A percentile compares a stretch with the other conserved stretches of the same genome.
Evolutionary conservation across 2,329 filamentous ascomycete genomes (phyloP).

Genomic region (Stachybotrys chartarum): DNA sequence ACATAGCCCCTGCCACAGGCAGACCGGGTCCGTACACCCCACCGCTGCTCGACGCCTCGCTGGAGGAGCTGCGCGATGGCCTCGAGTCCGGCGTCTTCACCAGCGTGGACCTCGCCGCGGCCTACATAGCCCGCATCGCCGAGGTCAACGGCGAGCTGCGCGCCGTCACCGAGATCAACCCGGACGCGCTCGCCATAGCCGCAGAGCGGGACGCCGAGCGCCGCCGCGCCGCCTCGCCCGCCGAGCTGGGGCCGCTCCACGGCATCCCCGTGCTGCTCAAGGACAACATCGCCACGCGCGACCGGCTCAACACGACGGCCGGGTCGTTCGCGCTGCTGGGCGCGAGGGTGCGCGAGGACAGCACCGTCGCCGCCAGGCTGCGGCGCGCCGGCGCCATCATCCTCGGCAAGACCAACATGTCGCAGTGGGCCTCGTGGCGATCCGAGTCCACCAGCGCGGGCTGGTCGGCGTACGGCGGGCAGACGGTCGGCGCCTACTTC

Average conservation of each 20-base stretch:
- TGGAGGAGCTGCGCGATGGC: not conserved
- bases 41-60: not conserved
- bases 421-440: constrained; percentile 58
- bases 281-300: constrained; percentile 54
- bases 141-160: not conserved
- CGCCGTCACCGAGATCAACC: constrained; percentile 25
- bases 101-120: not conserved
- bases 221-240: not conserved
- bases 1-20: too few species aligned
- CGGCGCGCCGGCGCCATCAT: constrained; percentile 55
- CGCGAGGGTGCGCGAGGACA: constrained; percentile 46
- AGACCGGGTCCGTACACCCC: not conserved
- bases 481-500: constrained; percentile 54
- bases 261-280: constrained; percentile 58
- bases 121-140: not conserved
- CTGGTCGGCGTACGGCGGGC: constrained; percentile 59
- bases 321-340: constrained; percentile 53
- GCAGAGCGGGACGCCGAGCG: constrained; percentile 16
- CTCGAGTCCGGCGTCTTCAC: not conserved
- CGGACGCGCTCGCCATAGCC: constrained; percentile 24
- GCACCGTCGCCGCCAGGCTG: constrained; percentile 52
- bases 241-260: constrained; percentile 38
- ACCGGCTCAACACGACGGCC: constrained; percentile 52
- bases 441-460: constrained; percentile 51
- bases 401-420: constrained; percentile 59